Evolutionary conservation across 192 early-diverging fungal genomes (phyloP), one percentile per base, ranked within the genome.

Genomic region (Funneliformis mosseae): DNA sequence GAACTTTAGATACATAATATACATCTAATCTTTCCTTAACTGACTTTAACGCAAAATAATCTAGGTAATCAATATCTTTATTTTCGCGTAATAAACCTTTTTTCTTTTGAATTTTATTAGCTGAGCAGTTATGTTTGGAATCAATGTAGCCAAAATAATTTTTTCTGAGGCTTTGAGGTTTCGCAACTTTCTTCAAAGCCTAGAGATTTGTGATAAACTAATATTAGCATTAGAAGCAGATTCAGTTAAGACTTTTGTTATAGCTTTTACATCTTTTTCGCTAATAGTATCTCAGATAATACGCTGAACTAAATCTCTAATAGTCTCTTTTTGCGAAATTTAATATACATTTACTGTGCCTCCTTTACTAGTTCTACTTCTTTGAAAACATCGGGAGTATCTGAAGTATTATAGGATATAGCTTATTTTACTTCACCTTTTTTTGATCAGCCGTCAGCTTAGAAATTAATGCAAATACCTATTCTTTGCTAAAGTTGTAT

Each of bases 1-100:
- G 59, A 28, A 33, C 4, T 33, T 16, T 76, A 8, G 21, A 38
- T 76, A 61, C 1, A 76, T 61, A 27, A 76, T 76, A 76, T 6
- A 14, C 28, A 76, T 76, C 59, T 27, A 76, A 62, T 42, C 59
- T 76, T 25, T 74, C 73, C 25, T 61, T 76, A 23, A 76, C 74
- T 18, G 60, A 76, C 62, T 76, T 60, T 76, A 76, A 76, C 42
- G 46, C 38, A 16, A 62, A 76, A 8, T 76, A 12, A 39, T 76
- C 74, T 42, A 6, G 59, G 61, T 76, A 76, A 76, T 76, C 2
- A n/a, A 76, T 76, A 5, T 23, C 25, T 62, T 76, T 23, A 76
- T 28, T 46, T 33, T 74, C 48, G 55, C 18, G 10, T 41, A 42
- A 11, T 76, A 41, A 41, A 61, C 11, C 21, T 27, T 11, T 23